Evolutionary conservation across 2,329 filamentous ascomycete species (phyloP).

Genomic region (Aspergillus quadrilineatus): DNA sequence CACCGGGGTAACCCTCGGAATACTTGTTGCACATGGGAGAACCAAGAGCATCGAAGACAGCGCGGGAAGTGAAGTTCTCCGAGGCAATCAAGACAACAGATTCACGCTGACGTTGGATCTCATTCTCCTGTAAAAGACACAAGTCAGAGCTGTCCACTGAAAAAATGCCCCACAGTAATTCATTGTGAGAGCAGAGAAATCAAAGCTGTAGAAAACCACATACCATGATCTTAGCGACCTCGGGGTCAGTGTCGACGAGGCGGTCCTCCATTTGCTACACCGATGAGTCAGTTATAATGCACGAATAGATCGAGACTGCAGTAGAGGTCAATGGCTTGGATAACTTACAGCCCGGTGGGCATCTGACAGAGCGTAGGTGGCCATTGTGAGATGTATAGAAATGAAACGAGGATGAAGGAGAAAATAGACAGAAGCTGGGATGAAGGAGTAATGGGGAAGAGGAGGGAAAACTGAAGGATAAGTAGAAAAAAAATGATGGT

Average conservation of each 20-base stretch:
- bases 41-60: conserved; percentile 95
- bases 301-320: conserved; percentile 9
- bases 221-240: conserved; percentile 97
- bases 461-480: conserved; percentile 3
- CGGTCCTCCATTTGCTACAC: conserved; percentile 90
- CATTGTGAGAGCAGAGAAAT: neutral
- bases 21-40: conserved; percentile 98
- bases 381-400: conserved; percentile 35
- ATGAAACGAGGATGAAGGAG: neutral
- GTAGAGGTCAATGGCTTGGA: neutral
- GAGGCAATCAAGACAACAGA: conserved; percentile 98
- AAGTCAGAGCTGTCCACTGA: conserved; percentile 29
- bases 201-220: conserved; percentile 28
- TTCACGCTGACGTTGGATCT: conserved; percentile 95
- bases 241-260: conserved; percentile 84
- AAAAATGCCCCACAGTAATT: neutral
- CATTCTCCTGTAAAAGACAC: conserved; percentile 64
- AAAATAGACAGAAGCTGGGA: conserved; percentile 7
- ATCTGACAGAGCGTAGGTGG: conserved; percentile 63
- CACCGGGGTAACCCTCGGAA: conserved; percentile 96
- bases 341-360: conserved; percentile 63
- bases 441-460: conserved; percentile 5
- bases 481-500: conserved; percentile 15
- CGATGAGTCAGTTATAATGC: conserved; percentile 34
- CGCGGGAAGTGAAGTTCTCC: conserved; percentile 98